Conservation (phyloP, 805 yeast species). For the Starmerella lactis-condensi region DNA sequence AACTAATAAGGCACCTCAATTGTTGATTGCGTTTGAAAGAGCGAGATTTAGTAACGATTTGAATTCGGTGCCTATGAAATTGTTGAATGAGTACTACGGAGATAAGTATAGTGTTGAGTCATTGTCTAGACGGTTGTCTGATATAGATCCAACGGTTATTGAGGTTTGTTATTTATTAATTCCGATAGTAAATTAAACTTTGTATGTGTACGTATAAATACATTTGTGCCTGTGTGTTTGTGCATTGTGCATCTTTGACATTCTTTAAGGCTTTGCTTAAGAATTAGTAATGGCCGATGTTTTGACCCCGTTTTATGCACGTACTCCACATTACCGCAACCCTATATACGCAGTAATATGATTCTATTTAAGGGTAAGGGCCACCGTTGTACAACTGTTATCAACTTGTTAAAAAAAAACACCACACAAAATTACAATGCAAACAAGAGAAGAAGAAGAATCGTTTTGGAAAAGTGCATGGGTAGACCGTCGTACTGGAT, state of each 20-base stretch:
- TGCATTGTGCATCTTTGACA: too few relatives aligned
- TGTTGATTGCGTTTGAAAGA: slow-evolving; percentile 10
- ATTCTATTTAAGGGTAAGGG: too few relatives aligned
- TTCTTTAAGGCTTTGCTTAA: too few relatives aligned
- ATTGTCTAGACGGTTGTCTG: not conserved
- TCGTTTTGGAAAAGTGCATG: slow-evolving; percentile 9
- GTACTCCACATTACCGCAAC: too few relatives aligned
- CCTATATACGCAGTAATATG: too few relatives aligned
- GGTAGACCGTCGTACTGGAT: slow-evolving; percentile 7
- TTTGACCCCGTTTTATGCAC: too few relatives aligned
- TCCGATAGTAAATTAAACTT: too few relatives aligned
- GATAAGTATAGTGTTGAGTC: slow-evolving; percentile 3
- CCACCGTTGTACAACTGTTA: too few relatives aligned
- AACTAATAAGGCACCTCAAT: slow-evolving; percentile 10
- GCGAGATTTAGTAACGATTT: slow-evolving; percentile 6
- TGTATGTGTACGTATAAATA: too few relatives aligned
- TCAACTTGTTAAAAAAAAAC: not conserved
- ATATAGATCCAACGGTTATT: not conserved
- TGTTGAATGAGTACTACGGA: slow-evolving; percentile 9
- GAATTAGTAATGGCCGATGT: too few relatives aligned
- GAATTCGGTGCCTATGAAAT: slow-evolving; percentile 7
- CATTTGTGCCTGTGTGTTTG: too few relatives aligned
- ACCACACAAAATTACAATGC: slow-evolving; percentile 2
- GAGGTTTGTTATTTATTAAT: not conserved
- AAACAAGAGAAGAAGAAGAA: slow-evolving; percentile 4